These are phyloP conservation scores for Lichenothelia convexa DNA, from an alignment of 495 filamentous ascomycete genomes.

Conservation along the genomic window DNA sequence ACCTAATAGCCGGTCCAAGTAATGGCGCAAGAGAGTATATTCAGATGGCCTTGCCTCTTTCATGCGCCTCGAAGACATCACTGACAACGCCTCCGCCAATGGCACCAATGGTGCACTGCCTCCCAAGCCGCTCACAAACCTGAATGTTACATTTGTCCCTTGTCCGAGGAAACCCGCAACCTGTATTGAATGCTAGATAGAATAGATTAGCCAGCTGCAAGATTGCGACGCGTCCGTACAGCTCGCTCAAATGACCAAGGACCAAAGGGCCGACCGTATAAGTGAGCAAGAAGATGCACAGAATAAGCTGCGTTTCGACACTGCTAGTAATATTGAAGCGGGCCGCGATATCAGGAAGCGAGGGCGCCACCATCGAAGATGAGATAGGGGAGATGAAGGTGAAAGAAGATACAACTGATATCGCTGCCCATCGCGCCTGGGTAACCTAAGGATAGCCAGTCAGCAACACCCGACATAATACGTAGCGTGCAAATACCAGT, in stretches of 20 bases:
- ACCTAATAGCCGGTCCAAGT: slow-evolving; percentile 23
- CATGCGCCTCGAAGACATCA: slow-evolving; percentile 21
- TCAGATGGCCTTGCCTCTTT: slow-evolving; percentile 21
- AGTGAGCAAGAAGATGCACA: slow-evolving; percentile 60
- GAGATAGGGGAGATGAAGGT: slow-evolving; percentile 59
- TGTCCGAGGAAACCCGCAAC: slow-evolving; percentile 22
- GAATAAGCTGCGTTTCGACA: slow-evolving; percentile 36
- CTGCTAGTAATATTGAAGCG: slow-evolving; percentile 42
- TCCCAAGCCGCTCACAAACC: slow-evolving; percentile 23
- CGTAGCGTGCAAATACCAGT: slow-evolving; percentile 33
- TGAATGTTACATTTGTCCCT: slow-evolving; percentile 21
- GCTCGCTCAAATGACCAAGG: slow-evolving; percentile 22
- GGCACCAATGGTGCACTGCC: slow-evolving; percentile 27
- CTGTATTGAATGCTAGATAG: slow-evolving; percentile 23
- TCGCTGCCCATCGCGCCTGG: slow-evolving; percentile 53
- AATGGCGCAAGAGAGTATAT: slow-evolving; percentile 23
- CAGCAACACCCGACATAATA: too few species aligned
- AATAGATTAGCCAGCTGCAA: slow-evolving; percentile 23
- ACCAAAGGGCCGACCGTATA: slow-evolving; percentile 41
- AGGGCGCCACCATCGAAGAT: slow-evolving; percentile 58
- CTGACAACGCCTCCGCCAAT: slow-evolving; percentile 23
- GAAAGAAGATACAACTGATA: slow-evolving; percentile 26
- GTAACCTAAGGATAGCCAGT: too few species aligned
- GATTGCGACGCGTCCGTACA: slow-evolving; percentile 21
- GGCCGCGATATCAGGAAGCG: slow-evolving; percentile 31